A percentile compares a stretch with the other conserved stretches of the same genome.
Conservation (phyloP, 2,329 filamentous ascomycete genomes). For the Periconia sp. region DNA sequence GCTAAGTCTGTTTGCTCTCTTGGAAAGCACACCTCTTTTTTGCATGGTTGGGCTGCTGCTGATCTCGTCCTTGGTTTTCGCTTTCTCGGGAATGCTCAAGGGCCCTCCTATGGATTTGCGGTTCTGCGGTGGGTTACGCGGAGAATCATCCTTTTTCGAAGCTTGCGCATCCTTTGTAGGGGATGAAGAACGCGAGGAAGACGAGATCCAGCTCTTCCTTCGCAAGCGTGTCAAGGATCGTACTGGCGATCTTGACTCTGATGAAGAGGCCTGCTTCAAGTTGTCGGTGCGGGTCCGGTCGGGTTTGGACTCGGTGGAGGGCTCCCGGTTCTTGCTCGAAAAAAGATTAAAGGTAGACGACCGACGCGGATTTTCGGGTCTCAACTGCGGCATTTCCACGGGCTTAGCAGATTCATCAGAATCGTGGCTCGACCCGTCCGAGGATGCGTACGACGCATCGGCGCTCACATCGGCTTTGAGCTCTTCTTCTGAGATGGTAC, state of each 20-base stretch:
- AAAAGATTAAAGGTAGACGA: constrained; percentile 40
- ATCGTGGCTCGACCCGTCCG: constrained; percentile 49
- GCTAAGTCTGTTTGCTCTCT: constrained; percentile 40
- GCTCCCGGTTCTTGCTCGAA: constrained; percentile 37
- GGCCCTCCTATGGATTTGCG: constrained; percentile 24
- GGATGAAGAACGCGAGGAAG: constrained; percentile 27
- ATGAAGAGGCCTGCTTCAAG: constrained; percentile 25
- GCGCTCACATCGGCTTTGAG: constrained; percentile 25
- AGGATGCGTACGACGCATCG: constrained; percentile 44
- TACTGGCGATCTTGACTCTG: constrained; percentile 25
- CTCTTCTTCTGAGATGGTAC: constrained; percentile 36
- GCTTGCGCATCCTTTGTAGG: constrained; percentile 18
- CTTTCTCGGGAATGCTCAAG: constrained; percentile 35
- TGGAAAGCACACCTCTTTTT: constrained; percentile 28
- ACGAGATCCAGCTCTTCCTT: constrained; percentile 40
- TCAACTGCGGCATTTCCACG: constrained; percentile 35
- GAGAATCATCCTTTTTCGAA: constrained; percentile 3
- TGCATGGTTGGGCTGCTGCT: constrained; percentile 16
- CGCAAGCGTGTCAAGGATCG: constrained; percentile 37
- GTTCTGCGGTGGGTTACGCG: neutral
- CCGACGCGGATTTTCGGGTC: constrained; percentile 33
- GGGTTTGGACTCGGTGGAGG: constrained; percentile 31
- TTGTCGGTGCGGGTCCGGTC: constrained; percentile 29
- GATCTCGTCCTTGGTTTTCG: constrained; percentile 19
- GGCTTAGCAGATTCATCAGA: constrained; percentile 36